Percentiles rank a stretch among this genome's conserved stretches.
Conservation (phyloP, 2,329 filamentous ascomycete genomes). For the Ascochyta fabae region DNA sequence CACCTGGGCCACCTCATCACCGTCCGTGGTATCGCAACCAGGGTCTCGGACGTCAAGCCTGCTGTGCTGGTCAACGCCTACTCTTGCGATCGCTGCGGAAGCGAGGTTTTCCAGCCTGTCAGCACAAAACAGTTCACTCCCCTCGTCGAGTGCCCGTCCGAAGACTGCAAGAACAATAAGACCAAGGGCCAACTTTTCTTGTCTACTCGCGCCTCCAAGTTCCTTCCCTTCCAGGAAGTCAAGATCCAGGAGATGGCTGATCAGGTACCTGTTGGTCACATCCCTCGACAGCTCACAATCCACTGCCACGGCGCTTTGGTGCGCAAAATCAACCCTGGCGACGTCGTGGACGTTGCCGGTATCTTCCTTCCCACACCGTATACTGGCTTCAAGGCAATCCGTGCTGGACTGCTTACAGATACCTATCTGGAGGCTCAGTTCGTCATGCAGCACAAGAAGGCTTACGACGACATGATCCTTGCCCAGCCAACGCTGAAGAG, state of each 20-base stretch:
- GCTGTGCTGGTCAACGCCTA: constrained; percentile 98
- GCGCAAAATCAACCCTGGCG: constrained; percentile 87
- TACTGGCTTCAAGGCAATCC: constrained; percentile 98
- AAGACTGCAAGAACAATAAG: constrained; percentile 89
- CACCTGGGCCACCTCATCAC: constrained; percentile 94
- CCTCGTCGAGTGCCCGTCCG: constrained; percentile 82
- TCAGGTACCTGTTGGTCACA: constrained; percentile 97
- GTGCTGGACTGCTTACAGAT: constrained; percentile 93
- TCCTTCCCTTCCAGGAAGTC: constrained; percentile 95
- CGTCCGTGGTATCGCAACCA: constrained; percentile 88
- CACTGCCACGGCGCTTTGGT: constrained; percentile 88
- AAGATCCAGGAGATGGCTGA: constrained; percentile 99
- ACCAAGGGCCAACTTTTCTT: constrained; percentile 92
- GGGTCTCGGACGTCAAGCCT: constrained; percentile 97
- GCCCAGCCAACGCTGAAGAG: constrained; percentile 79
- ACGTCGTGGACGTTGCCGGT: constrained; percentile 90
- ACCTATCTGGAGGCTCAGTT: constrained; percentile 96
- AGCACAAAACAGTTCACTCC: constrained; percentile 90
- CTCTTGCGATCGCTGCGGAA: constrained; percentile 94
- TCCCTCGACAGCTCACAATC: constrained; percentile 87
- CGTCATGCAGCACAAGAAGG: constrained; percentile 95
- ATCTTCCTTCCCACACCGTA: constrained; percentile 98
- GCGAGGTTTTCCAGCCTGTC: constrained; percentile 96
- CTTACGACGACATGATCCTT: constrained; percentile 89
- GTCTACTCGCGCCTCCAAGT: constrained; percentile 95